Evolutionary conservation across 148 eudicot genomes (phyloP).

Genomic region (Silene latifolia): DNA sequence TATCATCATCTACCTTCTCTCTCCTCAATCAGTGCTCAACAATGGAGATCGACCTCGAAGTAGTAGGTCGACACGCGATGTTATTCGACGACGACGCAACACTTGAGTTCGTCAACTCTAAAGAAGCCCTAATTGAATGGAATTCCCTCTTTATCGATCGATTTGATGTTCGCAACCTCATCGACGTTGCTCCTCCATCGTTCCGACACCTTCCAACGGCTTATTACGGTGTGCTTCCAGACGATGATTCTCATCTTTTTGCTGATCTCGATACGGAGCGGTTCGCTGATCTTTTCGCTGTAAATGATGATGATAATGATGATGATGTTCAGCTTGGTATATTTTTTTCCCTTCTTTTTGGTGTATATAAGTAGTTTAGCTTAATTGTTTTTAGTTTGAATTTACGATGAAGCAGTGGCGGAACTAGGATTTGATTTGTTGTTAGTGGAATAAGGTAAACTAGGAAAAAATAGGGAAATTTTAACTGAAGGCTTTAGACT

Average conservation of each 20-base stretch:
- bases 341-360: neutral
- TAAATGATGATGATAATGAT: conserved; percentile 19
- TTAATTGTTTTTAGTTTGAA: neutral
- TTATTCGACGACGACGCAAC: conserved; percentile 85
- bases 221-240: neutral
- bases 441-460: no score
- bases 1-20: neutral
- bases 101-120: conserved; percentile 75
- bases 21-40: neutral
- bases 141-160: conserved; percentile 91
- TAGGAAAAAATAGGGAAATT: no score
- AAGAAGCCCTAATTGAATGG: conserved; percentile 89
- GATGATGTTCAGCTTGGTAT: conserved; percentile 36
- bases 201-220: conserved; percentile 43
- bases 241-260: conserved; percentile 35
- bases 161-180: conserved; percentile 94
- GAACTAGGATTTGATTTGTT: no score
- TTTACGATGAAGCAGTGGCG: no score
- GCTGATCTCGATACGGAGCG: conserved; percentile 67
- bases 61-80: conserved; percentile 79
- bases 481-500: no score
- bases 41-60: conserved; percentile 52
- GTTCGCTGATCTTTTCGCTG: conserved; percentile 55
- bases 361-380: neutral
- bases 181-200: conserved; percentile 59